A percentile compares a stretch with the other conserved stretches of the same genome.
Evolutionary conservation across 176 grass and related monocot genomes (phyloP).

Genomic region (Saccharum spontaneum): DNA sequence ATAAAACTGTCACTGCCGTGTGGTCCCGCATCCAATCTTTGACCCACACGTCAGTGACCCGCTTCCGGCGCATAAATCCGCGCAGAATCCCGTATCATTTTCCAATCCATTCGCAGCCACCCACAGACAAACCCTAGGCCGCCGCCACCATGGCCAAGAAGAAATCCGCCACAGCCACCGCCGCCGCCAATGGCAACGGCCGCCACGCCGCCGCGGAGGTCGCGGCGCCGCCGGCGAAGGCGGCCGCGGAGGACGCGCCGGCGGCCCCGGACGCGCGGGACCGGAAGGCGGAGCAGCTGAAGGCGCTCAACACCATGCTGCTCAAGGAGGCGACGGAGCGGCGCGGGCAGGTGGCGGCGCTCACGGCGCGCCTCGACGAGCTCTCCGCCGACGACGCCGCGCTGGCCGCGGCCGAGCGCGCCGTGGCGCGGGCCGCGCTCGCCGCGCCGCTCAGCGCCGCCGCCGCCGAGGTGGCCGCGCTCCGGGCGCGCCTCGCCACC

Average conservation of each 20-base stretch:
- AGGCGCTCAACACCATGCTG: constrained; percentile 65
- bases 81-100: constrained; percentile 7
- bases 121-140: constrained; percentile 38
- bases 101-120: constrained; percentile 20
- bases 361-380: constrained; percentile 48
- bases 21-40: fast-evolving
- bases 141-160: constrained; percentile 59
- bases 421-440: constrained; percentile 40
- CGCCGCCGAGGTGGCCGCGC: constrained; percentile 39
- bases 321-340: constrained; percentile 62
- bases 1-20: neutral
- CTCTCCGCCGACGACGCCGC: constrained; percentile 43
- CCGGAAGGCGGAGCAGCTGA: constrained; percentile 49
- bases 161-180: constrained; percentile 26
- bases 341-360: constrained; percentile 45
- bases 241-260: neutral
- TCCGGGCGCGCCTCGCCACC: constrained; percentile 23
- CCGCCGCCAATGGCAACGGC: constrained; percentile 17
- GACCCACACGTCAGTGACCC: neutral
- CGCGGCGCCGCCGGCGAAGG: neutral
- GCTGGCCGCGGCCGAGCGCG: constrained; percentile 36
- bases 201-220: neutral
- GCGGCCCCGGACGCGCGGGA: neutral
- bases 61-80: neutral
- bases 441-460: constrained; percentile 41